Evolutionary conservation across 2,329 filamentous ascomycete species (phyloP).

Genomic region (Tricladium varicosporioides): DNA sequence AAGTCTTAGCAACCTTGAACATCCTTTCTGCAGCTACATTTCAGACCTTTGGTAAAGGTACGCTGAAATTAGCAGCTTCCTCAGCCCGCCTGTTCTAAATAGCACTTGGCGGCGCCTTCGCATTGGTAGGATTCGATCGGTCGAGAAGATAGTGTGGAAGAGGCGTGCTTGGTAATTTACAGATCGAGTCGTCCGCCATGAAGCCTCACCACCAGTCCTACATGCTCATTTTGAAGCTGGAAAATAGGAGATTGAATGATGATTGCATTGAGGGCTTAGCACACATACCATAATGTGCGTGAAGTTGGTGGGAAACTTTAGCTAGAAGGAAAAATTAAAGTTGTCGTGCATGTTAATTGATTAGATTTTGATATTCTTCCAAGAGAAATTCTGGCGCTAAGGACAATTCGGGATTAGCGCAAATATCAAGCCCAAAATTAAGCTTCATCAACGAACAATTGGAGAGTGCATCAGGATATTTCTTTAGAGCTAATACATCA

Average conservation of each 20-base stretch:
- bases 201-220: constrained; percentile 73
- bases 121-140: constrained; percentile 56
- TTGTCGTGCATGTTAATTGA: constrained; percentile 4
- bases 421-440: not conserved
- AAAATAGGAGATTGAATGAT: constrained; percentile 25
- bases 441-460: not conserved
- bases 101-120: constrained; percentile 73
- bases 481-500: not conserved
- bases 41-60: constrained; percentile 90
- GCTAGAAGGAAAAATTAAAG: constrained; percentile 16
- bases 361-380: constrained; percentile 5
- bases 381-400: not conserved
- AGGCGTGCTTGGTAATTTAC: constrained; percentile 76
- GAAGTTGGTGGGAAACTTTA: constrained; percentile 11
- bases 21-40: constrained; percentile 95
- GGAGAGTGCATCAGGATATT: not conserved
- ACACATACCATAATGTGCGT: constrained; percentile 23
- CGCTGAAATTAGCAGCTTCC: constrained; percentile 89
- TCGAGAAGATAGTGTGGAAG: constrained; percentile 93
- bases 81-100: constrained; percentile 92
- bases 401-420: constrained; percentile 1
- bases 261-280: constrained; percentile 11
- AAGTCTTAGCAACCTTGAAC: constrained; percentile 95
- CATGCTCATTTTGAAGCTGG: constrained; percentile 81
- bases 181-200: constrained; percentile 51